Base-by-base conservation (phyloP, 2,329 filamentous ascomycete species). In the Colletotrichum horii region DNA sequence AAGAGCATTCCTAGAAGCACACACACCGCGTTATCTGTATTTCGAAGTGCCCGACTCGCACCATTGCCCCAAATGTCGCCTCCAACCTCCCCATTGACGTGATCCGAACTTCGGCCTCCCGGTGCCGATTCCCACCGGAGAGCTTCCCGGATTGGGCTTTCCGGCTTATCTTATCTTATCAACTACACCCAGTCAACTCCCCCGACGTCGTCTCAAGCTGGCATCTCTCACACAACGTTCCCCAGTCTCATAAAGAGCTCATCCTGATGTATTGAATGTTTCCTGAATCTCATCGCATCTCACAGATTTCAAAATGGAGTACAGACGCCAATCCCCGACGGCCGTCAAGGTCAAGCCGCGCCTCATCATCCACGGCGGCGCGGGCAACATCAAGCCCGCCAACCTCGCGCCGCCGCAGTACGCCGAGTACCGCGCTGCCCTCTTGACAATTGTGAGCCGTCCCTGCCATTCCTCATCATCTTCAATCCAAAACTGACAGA, bases 341-440 rank as follows among this genome's bases (percentile, higher is more conserved):
- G 36, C 43, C 19, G 67, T 77, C 26, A 81, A 77, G 64, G 75
- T 88, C 38, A 85, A 86, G 79, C 92, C 93, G 5, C 88, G 92
- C 12, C 82, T 94, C 36, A 93, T 94, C 80, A 91, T 95, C 80
- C 93, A 95, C 80, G 94, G 94, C 80, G 94, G 94, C 38, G 94
- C 94, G 3, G 94, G 94, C 64, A 93, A 93, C 80, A 92, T 95
- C 78, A 88, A 88, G 30, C 92, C 90, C 5, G 83, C 87, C 9
- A 91, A 88, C 73, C 88, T 94, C 55, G 87, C 92, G 6, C 89
- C 89, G 0, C 86, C 89, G 22, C 87, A 90, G 75, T 94, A 93
- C 80, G 80, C 84, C 15, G 83, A 87, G 69, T 94, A 93, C 83
- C 90, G 91, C 68, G 79, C 85, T 30, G 90, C 93, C 0, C 88